phyloP scores from a whole-genome alignment of 495 filamentous ascomycete genomes.

The Mycothermus thermophilus region DNA sequence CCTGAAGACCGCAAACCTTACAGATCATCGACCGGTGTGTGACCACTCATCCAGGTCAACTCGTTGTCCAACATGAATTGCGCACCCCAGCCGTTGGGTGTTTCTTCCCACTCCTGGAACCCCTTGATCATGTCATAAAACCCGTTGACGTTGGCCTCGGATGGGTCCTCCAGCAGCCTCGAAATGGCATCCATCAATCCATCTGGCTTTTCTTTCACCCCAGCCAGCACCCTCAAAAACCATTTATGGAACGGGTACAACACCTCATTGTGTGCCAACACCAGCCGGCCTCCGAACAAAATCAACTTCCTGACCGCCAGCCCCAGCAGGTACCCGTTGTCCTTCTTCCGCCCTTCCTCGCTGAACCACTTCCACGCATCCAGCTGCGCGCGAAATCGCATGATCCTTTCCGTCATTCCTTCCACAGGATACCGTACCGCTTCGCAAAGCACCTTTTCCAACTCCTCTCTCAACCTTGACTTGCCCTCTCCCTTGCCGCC shows the following conservation, averaged over 20 bases:
- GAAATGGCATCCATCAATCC: constrained; percentile 9
- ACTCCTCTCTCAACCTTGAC: neutral
- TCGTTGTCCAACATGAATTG: constrained; percentile 13
- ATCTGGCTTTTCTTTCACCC: constrained; percentile 7
- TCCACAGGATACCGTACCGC: constrained; percentile 5
- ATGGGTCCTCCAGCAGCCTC: constrained; percentile 1
- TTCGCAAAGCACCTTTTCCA: neutral
- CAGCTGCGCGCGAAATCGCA: constrained; percentile 10
- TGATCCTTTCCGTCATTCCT: constrained; percentile 5
- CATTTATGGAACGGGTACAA: constrained; percentile 18
- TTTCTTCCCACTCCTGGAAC: constrained; percentile 8
- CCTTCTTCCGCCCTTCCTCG: constrained; percentile 8
- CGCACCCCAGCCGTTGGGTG: neutral
- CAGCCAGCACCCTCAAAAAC: constrained; percentile 11
- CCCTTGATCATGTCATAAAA: constrained; percentile 8
- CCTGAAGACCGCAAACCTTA: neutral
- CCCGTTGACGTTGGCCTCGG: constrained; percentile 3
- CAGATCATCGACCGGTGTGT: constrained; percentile 10
- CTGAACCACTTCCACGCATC: constrained; percentile 12
- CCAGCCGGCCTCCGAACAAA: constrained; percentile 13
- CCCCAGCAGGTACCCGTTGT: constrained; percentile 8
- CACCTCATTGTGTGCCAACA: constrained; percentile 13
- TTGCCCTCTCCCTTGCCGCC: too few relatives aligned
- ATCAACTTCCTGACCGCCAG: constrained; percentile 11
- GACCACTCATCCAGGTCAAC: constrained; percentile 12